Evolutionary conservation across 2,329 filamentous ascomycete species (phyloP).

Genomic region (Pseudogymnoascus sp.): DNA sequence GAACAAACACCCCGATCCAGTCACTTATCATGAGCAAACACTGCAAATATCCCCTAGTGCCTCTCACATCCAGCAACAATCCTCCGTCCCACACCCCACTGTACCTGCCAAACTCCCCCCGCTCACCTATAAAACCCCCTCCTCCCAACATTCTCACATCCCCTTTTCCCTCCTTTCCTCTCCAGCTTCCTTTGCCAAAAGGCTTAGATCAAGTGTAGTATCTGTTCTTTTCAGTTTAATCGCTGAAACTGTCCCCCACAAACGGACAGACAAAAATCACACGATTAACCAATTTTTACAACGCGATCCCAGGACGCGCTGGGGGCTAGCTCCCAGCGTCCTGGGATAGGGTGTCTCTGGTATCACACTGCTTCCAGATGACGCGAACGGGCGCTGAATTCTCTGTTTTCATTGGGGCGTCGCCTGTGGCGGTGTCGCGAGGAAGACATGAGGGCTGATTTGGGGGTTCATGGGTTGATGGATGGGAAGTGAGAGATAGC

Average conservation of each 20-base stretch:
- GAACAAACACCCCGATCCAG: not conserved
- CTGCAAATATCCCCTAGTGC: not conserved
- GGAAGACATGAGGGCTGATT: not conserved
- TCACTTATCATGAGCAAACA: not conserved
- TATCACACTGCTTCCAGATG: not conserved
- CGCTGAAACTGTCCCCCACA: not conserved
- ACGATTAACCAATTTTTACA: not conserved
- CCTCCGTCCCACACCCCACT: not conserved
- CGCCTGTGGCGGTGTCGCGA: not conserved
- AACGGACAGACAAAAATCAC: not conserved
- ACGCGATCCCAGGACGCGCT: not conserved
- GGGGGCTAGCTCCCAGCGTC: not conserved
- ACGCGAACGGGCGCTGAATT: not conserved
- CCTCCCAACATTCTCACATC: not conserved
- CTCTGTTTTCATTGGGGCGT: not conserved
- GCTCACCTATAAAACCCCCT: not conserved
- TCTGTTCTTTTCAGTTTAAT: not conserved
- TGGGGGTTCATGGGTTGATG: not conserved
- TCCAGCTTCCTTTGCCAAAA: not conserved
- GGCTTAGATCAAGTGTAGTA: constrained; percentile 3
- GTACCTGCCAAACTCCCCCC: not conserved
- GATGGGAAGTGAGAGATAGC: not conserved
- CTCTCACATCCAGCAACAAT: not conserved
- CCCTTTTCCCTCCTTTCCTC: not conserved
- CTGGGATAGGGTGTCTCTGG: not conserved